Conservation (phyloP, 345 rosid species). For the Physaria fendleri region DNA sequence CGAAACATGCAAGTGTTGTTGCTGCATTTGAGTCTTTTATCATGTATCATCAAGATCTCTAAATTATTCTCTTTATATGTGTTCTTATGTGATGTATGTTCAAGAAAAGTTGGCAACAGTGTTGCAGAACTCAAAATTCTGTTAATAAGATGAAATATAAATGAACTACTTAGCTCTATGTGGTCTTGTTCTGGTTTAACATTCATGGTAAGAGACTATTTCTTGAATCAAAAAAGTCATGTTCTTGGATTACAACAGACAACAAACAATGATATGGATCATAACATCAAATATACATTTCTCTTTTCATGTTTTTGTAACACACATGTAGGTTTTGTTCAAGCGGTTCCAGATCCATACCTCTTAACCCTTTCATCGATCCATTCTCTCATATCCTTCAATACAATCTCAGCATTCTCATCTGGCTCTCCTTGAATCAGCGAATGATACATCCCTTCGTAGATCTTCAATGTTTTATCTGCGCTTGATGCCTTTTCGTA, state of each 20-base stretch:
- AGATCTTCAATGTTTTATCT: conserved; percentile 76
- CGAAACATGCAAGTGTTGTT: conserved; percentile 19
- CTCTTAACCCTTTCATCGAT: conserved; percentile 73
- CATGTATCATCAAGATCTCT: neutral
- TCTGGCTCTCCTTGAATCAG: conserved; percentile 91
- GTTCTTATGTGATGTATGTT: too few relatives aligned
- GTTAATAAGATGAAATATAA: too few relatives aligned
- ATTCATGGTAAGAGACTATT: too few relatives aligned
- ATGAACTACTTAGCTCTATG: too few relatives aligned
- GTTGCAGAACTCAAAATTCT: neutral
- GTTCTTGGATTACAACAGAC: conserved; percentile 23
- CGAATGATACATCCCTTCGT: conserved; percentile 95
- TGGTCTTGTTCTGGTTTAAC: too few relatives aligned
- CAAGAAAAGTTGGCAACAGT: too few relatives aligned
- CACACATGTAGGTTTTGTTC: neutral
- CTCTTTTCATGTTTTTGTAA: neutral
- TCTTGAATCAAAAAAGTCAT: conserved; percentile 12
- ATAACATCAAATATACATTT: conserved; percentile 4
- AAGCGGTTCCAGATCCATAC: conserved; percentile 37
- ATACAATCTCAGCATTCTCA: conserved; percentile 56
- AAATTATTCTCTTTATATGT: neutral
- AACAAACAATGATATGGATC: conserved; percentile 2
- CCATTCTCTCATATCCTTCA: conserved; percentile 96
- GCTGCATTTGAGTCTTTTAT: conserved; percentile 24
- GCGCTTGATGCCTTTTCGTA: conserved; percentile 66